These are phyloP conservation scores for Nepenthes gracilis DNA, from an alignment of 148 eudicot genomes.

Conservation along the genomic window DNA sequence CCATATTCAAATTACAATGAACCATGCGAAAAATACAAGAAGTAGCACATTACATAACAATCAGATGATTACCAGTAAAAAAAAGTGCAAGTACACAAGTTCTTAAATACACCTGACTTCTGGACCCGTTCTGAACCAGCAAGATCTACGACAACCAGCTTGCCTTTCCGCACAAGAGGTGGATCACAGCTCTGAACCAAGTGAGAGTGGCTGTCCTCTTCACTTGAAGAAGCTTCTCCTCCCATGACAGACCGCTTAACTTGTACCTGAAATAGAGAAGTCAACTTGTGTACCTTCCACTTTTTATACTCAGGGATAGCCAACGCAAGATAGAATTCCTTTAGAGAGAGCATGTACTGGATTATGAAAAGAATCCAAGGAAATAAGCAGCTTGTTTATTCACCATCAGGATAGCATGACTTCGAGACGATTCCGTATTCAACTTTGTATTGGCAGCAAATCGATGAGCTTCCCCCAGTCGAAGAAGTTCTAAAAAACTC, in stretches of 20 bases:
- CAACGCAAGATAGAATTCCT: too few species aligned
- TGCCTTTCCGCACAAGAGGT: slow-evolving; percentile 79
- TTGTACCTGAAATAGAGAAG: slow-evolving; percentile 46
- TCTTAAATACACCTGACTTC: slow-evolving; percentile 63
- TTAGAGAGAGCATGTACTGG: too few species aligned
- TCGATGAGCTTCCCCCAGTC: slow-evolving; percentile 78
- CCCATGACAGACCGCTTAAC: slow-evolving; percentile 60
- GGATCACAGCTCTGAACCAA: slow-evolving; percentile 47
- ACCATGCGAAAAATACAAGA: too few species aligned
- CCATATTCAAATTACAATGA: too few species aligned
- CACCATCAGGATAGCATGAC: slow-evolving; percentile 92
- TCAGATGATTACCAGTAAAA: not conserved
- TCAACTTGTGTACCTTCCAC: too few species aligned
- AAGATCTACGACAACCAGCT: slow-evolving; percentile 92
- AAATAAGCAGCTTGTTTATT: slow-evolving; percentile 5
- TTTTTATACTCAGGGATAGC: too few species aligned
- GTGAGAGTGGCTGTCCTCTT: slow-evolving; percentile 42
- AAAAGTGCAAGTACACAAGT: not conserved
- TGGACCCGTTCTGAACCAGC: slow-evolving; percentile 98
- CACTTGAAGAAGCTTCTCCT: slow-evolving; percentile 60
- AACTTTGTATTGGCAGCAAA: slow-evolving; percentile 89
- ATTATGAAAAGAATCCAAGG: not conserved
- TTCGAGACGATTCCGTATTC: slow-evolving; percentile 92
- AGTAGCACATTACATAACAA: not conserved
- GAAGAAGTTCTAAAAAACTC: slow-evolving; percentile 63